Evolutionary conservation across 78 protist species (phyloP).

Genomic region (Dictyostelium intermedium): DNA sequence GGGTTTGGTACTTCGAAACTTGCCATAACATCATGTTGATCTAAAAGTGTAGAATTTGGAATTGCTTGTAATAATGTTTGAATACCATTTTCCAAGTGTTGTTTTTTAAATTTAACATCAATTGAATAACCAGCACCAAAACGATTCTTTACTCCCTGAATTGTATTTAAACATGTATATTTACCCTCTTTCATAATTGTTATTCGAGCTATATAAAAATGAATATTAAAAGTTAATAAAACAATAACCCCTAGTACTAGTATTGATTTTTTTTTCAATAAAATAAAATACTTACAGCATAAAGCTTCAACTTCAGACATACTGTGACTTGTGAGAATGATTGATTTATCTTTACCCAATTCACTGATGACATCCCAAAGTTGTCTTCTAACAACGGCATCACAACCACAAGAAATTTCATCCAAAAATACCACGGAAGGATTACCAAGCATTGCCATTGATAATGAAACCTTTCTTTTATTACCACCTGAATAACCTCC

Average conservation of each 20-base stretch:
- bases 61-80: background rate
- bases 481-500: slow-evolving; percentile 89
- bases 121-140: slow-evolving; percentile 94
- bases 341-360: slow-evolving; percentile 38
- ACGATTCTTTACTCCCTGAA: slow-evolving; percentile 84
- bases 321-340: slow-evolving; percentile 92
- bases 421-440: slow-evolving; percentile 66
- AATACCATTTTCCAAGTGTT: slow-evolving; percentile 24
- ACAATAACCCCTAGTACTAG: too few species aligned
- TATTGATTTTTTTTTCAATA: background rate
- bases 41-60: slow-evolving; percentile 8
- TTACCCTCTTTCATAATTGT: slow-evolving; percentile 94
- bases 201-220: slow-evolving; percentile 69
- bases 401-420: slow-evolving; percentile 60
- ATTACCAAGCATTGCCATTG: slow-evolving; percentile 86
- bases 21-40: slow-evolving; percentile 38
- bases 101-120: slow-evolving; percentile 39
- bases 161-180: slow-evolving; percentile 81
- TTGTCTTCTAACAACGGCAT: slow-evolving; percentile 46
- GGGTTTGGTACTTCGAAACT: slow-evolving; percentile 33
- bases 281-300: background rate
- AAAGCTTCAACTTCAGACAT: slow-evolving; percentile 91
- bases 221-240: too few species aligned
- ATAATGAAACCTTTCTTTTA: slow-evolving; percentile 87
- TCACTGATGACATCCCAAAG: slow-evolving; percentile 63